Evolutionary conservation across 768 basidiomycete genomes (phyloP).

Genomic region (Albatrellus ellisii): DNA sequence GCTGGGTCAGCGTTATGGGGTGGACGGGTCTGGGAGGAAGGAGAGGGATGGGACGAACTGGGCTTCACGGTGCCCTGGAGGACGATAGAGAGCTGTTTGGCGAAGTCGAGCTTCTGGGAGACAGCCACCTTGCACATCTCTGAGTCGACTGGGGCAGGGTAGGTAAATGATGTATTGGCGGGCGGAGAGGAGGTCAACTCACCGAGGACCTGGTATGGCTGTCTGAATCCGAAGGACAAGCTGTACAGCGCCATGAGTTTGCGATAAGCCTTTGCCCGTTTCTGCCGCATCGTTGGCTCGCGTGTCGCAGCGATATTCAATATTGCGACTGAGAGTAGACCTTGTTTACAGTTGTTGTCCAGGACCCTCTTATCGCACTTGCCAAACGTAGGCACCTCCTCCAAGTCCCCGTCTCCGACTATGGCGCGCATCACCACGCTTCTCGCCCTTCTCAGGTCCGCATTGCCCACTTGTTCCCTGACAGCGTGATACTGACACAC

Average conservation of each 20-base stretch:
- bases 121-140: slow-evolving; percentile 64
- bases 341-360: background rate
- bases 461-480: background rate
- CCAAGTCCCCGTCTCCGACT: background rate
- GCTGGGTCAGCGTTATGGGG: slow-evolving; percentile 26
- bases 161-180: slow-evolving; percentile 6
- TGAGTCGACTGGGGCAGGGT: slow-evolving; percentile 52
- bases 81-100: slow-evolving; percentile 60
- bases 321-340: too few relatives aligned
- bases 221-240: slow-evolving; percentile 78
- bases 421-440: slow-evolving; percentile 4
- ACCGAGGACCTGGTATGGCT: slow-evolving; percentile 92
- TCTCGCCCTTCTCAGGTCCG: slow-evolving; percentile 15
- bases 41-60: slow-evolving; percentile 44
- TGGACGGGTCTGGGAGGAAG: background rate
- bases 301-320: too few relatives aligned
- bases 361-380: background rate
- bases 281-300: slow-evolving; percentile 94
- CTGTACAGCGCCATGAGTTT: slow-evolving; percentile 89
- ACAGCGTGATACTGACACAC: background rate
- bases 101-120: slow-evolving; percentile 61
- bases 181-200: slow-evolving; percentile 9
- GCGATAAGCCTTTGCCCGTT: slow-evolving; percentile 87
- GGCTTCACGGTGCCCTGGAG: slow-evolving; percentile 84
- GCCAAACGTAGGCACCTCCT: background rate